phyloP scores from a whole-genome alignment of 306 rosid species.

The Myrica gale region DNA sequence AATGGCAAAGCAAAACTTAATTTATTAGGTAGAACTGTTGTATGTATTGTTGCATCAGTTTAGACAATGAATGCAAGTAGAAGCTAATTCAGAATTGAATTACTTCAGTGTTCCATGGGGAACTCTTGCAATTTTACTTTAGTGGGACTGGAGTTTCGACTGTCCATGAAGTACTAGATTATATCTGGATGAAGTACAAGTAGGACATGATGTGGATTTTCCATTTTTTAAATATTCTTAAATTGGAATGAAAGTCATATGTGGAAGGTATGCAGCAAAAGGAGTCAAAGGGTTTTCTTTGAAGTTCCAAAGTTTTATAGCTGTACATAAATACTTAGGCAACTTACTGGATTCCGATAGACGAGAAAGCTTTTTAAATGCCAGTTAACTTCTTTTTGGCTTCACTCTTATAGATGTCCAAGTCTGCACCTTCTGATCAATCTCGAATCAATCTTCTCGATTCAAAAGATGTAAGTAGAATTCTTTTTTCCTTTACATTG shows the following conservation, averaged over 20 bases:
- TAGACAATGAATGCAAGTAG: slow-evolving; percentile 12
- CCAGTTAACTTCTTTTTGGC: slow-evolving; percentile 26
- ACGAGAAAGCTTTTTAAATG: background rate
- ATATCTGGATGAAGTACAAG: background rate
- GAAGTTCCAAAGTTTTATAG: background rate
- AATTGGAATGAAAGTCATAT: background rate
- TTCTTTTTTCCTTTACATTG: slow-evolving; percentile 8
- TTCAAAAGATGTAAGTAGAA: slow-evolving; percentile 78
- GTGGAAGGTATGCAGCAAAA: background rate
- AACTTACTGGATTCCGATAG: background rate
- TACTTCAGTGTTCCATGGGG: background rate
- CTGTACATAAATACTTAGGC: background rate
- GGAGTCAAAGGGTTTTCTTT: background rate
- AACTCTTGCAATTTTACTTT: background rate
- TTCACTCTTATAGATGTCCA: slow-evolving; percentile 78
- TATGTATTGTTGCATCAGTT: slow-evolving; percentile 17
- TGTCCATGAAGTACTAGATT: slow-evolving; percentile 11
- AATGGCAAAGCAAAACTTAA: slow-evolving; percentile 10
- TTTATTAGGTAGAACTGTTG: slow-evolving; percentile 1
- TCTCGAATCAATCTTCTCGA: slow-evolving; percentile 96
- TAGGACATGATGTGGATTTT: background rate
- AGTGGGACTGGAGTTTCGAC: background rate
- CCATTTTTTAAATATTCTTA: background rate
- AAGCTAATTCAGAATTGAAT: background rate
- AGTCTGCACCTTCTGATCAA: slow-evolving; percentile 94